phyloP scores from a whole-genome alignment of 805 yeast genomes.

The Candida ficus region DNA sequence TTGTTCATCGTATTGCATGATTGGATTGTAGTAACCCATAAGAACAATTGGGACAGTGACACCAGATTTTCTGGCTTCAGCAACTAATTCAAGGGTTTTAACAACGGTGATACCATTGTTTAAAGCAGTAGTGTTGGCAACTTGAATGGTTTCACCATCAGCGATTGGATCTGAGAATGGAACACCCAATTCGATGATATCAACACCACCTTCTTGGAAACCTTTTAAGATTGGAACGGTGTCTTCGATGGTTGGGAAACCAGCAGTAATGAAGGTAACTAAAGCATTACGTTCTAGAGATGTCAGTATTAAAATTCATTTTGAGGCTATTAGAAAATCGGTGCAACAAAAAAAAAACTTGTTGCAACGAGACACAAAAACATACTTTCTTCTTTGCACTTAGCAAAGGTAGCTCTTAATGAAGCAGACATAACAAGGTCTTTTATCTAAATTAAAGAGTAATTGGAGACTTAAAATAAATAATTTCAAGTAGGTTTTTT shows the following conservation, averaged over 20 bases:
- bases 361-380: too few relatives aligned
- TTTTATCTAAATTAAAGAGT: too few relatives aligned
- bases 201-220: constrained; percentile 93
- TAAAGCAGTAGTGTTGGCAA: constrained; percentile 77
- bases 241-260: constrained; percentile 82
- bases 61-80: constrained; percentile 73
- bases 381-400: constrained; percentile 46
- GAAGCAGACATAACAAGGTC: constrained; percentile 31
- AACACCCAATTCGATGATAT: constrained; percentile 88
- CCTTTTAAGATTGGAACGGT: constrained; percentile 83
- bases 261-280: constrained; percentile 91
- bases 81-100: constrained; percentile 65
- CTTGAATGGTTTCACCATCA: constrained; percentile 96
- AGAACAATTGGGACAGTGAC: constrained; percentile 83
- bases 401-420: constrained; percentile 53
- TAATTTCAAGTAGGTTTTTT: too few relatives aligned
- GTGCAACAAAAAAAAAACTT: too few relatives aligned
- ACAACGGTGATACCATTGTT: constrained; percentile 74
- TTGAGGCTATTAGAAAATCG: too few relatives aligned
- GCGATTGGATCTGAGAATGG: constrained; percentile 99
- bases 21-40: constrained; percentile 98
- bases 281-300: constrained; percentile 67
- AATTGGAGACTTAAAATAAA: too few relatives aligned
- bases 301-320: not conserved
- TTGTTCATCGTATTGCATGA: constrained; percentile 84